Percentiles rank a stretch among this genome's conserved stretches.
These are phyloP conservation scores for Xylaria polymorpha DNA, from an alignment of 2,329 filamentous ascomycete species.

Conservation along the genomic window DNA sequence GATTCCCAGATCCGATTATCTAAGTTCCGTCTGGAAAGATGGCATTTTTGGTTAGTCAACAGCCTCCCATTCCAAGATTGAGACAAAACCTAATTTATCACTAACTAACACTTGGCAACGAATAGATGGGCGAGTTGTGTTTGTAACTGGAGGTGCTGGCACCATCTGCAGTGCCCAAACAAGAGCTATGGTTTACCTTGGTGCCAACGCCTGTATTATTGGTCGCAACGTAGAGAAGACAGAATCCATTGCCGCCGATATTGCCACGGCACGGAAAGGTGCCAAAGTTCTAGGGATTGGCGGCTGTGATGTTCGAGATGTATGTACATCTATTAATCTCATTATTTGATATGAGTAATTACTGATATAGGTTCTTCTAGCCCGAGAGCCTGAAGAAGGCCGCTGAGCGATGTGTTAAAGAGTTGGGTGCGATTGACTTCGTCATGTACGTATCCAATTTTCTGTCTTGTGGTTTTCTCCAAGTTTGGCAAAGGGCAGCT, in stretches of 20 bases:
- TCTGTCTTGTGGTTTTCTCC: neutral
- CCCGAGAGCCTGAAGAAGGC: slow-evolving; percentile 76
- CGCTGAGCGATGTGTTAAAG: slow-evolving; percentile 80
- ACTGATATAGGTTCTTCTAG: slow-evolving; percentile 48
- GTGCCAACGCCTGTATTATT: slow-evolving; percentile 93
- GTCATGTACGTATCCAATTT: slow-evolving; percentile 81
- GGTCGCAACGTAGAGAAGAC: slow-evolving; percentile 92
- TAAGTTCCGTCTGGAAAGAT: slow-evolving; percentile 87
- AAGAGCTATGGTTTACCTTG: slow-evolving; percentile 87
- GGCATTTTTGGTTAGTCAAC: slow-evolving; percentile 79
- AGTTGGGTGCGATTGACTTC: slow-evolving; percentile 90
- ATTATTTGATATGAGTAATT: slow-evolving; percentile 14
- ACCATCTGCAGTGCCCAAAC: slow-evolving; percentile 96
- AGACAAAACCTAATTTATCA: slow-evolving; percentile 9
- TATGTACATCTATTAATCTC: slow-evolving; percentile 52
- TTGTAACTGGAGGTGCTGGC: slow-evolving; percentile 94
- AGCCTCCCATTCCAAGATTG: neutral
- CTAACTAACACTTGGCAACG: slow-evolving; percentile 21
- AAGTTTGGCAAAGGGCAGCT: slow-evolving; percentile 18
- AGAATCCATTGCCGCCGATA: slow-evolving; percentile 80
- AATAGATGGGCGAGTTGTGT: slow-evolving; percentile 85
- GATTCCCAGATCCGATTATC: slow-evolving; percentile 76
- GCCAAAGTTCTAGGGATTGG: slow-evolving; percentile 90
- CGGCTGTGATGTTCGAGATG: slow-evolving; percentile 79
- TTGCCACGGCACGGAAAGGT: slow-evolving; percentile 80